phyloP scores from a whole-genome alignment of 139 green algal species.

The Raphidocelis subcapitata region DNA sequence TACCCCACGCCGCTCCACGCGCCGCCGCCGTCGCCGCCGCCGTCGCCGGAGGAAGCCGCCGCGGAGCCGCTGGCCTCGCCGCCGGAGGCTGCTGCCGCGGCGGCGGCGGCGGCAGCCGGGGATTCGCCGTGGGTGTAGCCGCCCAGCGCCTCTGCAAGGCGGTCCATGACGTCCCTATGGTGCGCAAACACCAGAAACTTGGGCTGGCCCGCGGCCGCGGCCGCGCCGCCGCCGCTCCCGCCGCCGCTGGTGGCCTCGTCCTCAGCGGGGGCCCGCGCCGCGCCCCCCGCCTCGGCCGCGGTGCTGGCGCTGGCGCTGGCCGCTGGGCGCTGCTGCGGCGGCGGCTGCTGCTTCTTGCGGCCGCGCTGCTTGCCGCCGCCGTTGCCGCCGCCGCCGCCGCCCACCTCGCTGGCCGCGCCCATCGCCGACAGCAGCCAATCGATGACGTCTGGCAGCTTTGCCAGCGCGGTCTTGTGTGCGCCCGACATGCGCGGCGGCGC shows the following conservation, averaged over 20 bases:
- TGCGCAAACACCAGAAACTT: slow-evolving; percentile 97
- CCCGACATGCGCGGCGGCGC: slow-evolving; percentile 30
- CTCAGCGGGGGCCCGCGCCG: too few relatives aligned
- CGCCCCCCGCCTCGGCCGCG: background rate
- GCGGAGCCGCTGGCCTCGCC: background rate
- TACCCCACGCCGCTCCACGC: slow-evolving; percentile 54
- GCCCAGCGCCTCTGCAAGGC: slow-evolving; percentile 67
- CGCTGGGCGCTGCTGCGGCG: background rate
- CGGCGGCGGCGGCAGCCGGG: slow-evolving; percentile 5
- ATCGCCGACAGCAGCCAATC: slow-evolving; percentile 74
- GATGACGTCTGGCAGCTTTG: slow-evolving; percentile 73
- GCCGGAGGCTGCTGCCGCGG: slow-evolving; percentile 20
- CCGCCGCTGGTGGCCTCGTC: background rate
- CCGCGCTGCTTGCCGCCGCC: background rate
- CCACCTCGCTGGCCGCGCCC: slow-evolving; percentile 12
- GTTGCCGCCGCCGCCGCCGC: slow-evolving; percentile 1
- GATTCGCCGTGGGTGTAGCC: slow-evolving; percentile 17
- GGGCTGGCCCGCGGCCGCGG: slow-evolving; percentile 7
- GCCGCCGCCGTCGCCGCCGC: background rate
- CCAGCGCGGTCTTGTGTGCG: slow-evolving; percentile 63
- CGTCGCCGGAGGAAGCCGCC: slow-evolving; percentile 5
- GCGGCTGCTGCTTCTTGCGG: slow-evolving; percentile 1
- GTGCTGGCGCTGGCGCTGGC: background rate
- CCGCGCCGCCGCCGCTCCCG: background rate
- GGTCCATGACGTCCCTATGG: slow-evolving; percentile 85